Evolutionary conservation across 2,329 filamentous ascomycete species (phyloP), one percentile per base, ranked within the genome.

Genomic region (Neonectria faginata): DNA sequence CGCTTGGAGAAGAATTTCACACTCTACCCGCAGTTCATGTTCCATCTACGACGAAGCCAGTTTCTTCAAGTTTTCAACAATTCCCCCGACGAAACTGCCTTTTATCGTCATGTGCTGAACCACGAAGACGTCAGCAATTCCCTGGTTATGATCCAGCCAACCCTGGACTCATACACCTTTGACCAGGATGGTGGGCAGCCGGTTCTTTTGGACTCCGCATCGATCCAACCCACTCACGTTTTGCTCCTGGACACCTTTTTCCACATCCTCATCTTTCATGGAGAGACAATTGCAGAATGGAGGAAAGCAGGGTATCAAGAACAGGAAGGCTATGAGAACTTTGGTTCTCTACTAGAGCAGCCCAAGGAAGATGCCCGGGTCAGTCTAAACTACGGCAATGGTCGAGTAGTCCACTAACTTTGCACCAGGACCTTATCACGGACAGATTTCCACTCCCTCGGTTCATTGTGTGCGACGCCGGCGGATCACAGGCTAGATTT

Each of bases 61-160:
- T 99, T 99, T 84, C 81, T 99, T 69, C 96, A 99, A 77, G 94
- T 99, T 62, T 99, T 99, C 88, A 99, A 99, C 85, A 99, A 98
- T 80, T 98, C 95, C 0, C 96, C 96, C 8, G 96, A 99, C 74
- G 96, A 99, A 81, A 99, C 96, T 25, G 96, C 96, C n/a, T 99
- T 99, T 81, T 97, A 98, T 78, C 89, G 96, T 66, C 96, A 99
- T 77, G 94, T 99, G 3, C 86, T 99, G 68, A 97, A 98, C 78
- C 94, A 98, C 74, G 96, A 99, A 79, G 96, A 98, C 79, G 94
- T 97, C 66, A 92, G 92, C 82, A 97, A 98, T 81, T 97, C 94
- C 11, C 87, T 99, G 51, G 90, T 99, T 78, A 99, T 99, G 96
- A 98, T 99, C 70, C 96, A 99, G 78, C 96, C 96, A 9, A 99